Conservation (phyloP, 306 rosid genomes). For the Citrullus mucosospermus region DNA sequence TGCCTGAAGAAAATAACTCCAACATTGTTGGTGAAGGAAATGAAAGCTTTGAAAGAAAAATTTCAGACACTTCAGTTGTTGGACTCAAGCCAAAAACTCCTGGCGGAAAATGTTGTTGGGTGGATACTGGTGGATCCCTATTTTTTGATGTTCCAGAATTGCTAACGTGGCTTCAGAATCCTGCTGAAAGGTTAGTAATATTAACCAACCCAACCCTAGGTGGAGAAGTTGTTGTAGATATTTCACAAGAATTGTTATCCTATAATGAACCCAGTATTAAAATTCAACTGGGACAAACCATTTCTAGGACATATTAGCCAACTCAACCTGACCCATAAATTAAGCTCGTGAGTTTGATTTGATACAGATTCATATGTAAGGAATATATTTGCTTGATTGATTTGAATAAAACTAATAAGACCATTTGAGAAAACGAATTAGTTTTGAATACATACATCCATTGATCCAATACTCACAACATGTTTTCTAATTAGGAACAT, state of each 20-base stretch:
- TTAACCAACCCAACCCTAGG: background rate
- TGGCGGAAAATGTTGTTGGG: conserved; percentile 79
- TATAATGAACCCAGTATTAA: background rate
- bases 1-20: conserved; percentile 31
- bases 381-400: background rate
- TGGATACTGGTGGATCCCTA: conserved; percentile 60
- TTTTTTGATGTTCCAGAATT: conserved; percentile 49
- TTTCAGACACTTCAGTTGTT: conserved; percentile 31
- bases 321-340: background rate
- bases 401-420: background rate
- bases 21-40: conserved; percentile 21
- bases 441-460: background rate
- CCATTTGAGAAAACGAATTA: background rate
- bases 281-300: background rate
- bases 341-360: background rate
- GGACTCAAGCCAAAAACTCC: conserved; percentile 36
- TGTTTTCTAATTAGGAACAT: background rate
- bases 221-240: background rate
- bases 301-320: background rate
- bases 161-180: conserved; percentile 36
- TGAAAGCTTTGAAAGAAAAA: conserved; percentile 11
- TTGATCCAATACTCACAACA: background rate
- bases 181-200: conserved; percentile 34
- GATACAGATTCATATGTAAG: background rate
- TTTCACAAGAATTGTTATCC: background rate